These are phyloP conservation scores for Auriscalpium orientale DNA, from an alignment of 768 basidiomycete genomes.

Conservation along the genomic window DNA sequence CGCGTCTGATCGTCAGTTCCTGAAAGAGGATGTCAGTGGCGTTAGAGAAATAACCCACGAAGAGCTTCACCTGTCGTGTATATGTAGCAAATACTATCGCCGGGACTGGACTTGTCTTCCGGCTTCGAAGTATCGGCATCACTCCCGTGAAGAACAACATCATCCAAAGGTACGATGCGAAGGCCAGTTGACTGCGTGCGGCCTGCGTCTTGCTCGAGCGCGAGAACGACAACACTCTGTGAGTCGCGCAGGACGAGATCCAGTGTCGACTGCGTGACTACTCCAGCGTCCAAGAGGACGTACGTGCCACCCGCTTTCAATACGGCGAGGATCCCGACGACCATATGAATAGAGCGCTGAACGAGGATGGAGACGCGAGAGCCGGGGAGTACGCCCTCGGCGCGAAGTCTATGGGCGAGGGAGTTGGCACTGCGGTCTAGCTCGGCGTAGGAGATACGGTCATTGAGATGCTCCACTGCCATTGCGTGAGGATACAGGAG, in stretches of 20 bases:
- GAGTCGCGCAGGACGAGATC: conserved; percentile 45
- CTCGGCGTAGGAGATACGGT: conserved; percentile 42
- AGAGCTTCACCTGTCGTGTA: conserved; percentile 48
- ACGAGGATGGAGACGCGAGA: conserved; percentile 49
- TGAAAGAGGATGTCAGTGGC: conserved; percentile 12
- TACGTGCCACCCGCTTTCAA: conserved; percentile 55
- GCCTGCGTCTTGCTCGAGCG: conserved; percentile 23
- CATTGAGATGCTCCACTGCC: conserved; percentile 43
- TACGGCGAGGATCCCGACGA: conserved; percentile 45
- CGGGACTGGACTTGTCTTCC: neutral
- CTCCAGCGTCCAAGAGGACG: conserved; percentile 50
- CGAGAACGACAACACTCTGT: conserved; percentile 33
- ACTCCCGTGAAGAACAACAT: conserved; percentile 4
- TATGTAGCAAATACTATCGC: conserved; percentile 48
- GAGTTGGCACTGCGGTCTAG: conserved; percentile 42
- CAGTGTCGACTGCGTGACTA: conserved; percentile 48
- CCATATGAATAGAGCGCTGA: conserved; percentile 45
- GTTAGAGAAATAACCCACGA: conserved; percentile 2
- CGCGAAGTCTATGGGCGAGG: conserved; percentile 37
- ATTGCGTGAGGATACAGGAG: conserved; percentile 31
- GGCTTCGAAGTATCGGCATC: neutral
- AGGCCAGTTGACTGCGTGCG: conserved; percentile 9
- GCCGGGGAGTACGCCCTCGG: conserved; percentile 36
- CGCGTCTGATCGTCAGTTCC: conserved; percentile 53
- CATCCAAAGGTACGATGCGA: conserved; percentile 19